Evolutionary conservation across 352 stramenopile genomes (phyloP).

Genomic region (Phytophthora syringae): DNA sequence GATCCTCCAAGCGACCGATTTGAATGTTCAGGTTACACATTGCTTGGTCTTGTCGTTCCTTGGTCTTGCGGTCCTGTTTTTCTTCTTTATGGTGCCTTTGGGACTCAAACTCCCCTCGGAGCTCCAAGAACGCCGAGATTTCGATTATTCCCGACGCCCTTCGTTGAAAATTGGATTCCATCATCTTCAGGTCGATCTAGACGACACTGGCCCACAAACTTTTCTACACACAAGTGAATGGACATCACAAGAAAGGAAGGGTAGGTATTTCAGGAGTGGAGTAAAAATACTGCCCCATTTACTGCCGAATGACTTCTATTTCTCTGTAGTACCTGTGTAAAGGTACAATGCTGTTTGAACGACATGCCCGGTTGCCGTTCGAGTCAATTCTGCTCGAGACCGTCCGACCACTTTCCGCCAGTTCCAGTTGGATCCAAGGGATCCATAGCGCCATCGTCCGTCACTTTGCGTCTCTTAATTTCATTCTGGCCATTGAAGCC

Average conservation of each 20-base stretch:
- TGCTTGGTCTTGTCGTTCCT: conserved; percentile 41
- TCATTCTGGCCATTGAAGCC: not conserved
- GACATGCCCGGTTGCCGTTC: too few relatives aligned
- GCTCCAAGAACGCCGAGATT: conserved; percentile 7
- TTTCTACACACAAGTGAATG: too few relatives aligned
- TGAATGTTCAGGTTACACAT: conserved; percentile 49
- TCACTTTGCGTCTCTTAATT: conserved; percentile 26
- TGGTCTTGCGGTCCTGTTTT: conserved; percentile 50
- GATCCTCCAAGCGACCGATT: conserved; percentile 69
- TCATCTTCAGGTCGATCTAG: conserved; percentile 28
- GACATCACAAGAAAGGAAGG: too few relatives aligned
- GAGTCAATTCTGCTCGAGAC: conserved; percentile 19
- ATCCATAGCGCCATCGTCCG: conserved; percentile 18
- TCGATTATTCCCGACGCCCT: not conserved
- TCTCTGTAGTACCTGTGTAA: too few relatives aligned
- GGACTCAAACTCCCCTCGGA: conserved; percentile 21
- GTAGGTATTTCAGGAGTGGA: too few relatives aligned
- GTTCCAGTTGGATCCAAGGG: conserved; percentile 32
- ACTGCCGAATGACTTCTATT: too few relatives aligned
- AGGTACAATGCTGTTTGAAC: too few relatives aligned
- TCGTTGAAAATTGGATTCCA: conserved; percentile 32
- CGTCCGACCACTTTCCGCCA: conserved; percentile 35
- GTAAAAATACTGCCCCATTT: too few relatives aligned
- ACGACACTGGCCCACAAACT: too few relatives aligned
- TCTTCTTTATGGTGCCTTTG: conserved; percentile 47